These are phyloP conservation scores for Verbascum thapsus DNA, from an alignment of 257 asterid genomes.

Conservation along the genomic window DNA sequence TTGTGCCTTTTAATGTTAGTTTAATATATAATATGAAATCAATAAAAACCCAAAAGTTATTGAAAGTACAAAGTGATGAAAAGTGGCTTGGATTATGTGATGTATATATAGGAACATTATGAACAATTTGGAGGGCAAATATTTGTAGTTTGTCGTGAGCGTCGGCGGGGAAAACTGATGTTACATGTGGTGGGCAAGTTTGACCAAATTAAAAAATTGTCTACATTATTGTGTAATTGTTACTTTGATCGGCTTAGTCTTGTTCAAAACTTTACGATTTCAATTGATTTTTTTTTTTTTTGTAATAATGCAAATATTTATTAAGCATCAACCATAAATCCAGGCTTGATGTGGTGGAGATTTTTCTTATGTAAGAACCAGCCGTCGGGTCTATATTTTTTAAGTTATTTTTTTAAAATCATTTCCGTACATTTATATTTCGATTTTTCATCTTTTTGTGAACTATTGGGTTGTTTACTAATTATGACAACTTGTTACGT, in stretches of 20 bases:
- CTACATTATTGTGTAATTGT: conserved; percentile 13
- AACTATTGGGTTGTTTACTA: too few relatives aligned
- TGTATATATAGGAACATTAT: conserved; percentile 10
- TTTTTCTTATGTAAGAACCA: not conserved
- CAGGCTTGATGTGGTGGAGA: conserved; percentile 17
- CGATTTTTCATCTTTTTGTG: too few relatives aligned
- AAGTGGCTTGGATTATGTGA: not conserved
- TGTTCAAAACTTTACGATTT: conserved; percentile 23
- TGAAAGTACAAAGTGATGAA: conserved; percentile 5
- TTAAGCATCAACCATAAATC: not conserved
- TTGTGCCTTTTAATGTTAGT: too few relatives aligned
- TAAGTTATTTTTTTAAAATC: too few relatives aligned
- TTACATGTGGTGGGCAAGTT: conserved; percentile 16
- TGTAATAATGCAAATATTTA: conserved; percentile 31
- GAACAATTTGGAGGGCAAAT: not conserved
- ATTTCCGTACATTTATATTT: too few relatives aligned
- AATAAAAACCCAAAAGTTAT: too few relatives aligned
- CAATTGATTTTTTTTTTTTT: too few relatives aligned
- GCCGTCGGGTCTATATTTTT: conserved; percentile 8
- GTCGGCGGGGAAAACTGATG: conserved; percentile 32
- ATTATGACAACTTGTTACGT: too few relatives aligned
- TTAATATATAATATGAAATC: too few relatives aligned
- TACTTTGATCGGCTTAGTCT: conserved; percentile 8
- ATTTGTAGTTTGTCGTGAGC: conserved; percentile 14
- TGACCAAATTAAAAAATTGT: conserved; percentile 20